Conservation (phyloP, 2,329 filamentous ascomycete genomes). For the Colletotrichum somersetense region DNA sequence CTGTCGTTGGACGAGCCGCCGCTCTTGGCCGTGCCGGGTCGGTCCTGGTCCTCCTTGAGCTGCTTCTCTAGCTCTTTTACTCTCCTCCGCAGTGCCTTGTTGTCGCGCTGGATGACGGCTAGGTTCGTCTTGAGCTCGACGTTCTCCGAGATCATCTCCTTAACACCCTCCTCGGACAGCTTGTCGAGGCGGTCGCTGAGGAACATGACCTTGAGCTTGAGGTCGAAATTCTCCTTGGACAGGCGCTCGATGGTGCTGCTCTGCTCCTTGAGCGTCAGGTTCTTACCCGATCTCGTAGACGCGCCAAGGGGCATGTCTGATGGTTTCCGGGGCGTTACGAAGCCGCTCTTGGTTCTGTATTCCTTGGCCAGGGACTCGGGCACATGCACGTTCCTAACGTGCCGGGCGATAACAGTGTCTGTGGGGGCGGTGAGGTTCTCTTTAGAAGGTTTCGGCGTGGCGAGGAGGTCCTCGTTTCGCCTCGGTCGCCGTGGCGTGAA, state of each 20-base stretch:
- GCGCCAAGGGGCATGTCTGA: slow-evolving; percentile 66
- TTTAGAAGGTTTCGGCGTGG: slow-evolving; percentile 76
- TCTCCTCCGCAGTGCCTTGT: slow-evolving; percentile 82
- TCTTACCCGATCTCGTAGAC: slow-evolving; percentile 70
- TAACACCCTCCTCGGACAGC: slow-evolving; percentile 94
- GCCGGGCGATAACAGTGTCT: slow-evolving; percentile 89
- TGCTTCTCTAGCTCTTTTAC: slow-evolving; percentile 90
- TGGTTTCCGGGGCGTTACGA: slow-evolving; percentile 69
- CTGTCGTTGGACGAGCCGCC: slow-evolving; percentile 69
- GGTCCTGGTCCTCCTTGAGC: slow-evolving; percentile 73
- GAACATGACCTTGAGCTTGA: slow-evolving; percentile 98
- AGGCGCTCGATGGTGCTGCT: slow-evolving; percentile 96
- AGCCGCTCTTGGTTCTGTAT: slow-evolving; percentile 81
- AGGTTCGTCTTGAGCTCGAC: slow-evolving; percentile 94
- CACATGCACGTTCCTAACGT: slow-evolving; percentile 90
- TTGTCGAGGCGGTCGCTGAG: slow-evolving; percentile 93
- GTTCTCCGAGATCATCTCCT: slow-evolving; percentile 98
- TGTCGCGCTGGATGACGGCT: slow-evolving; percentile 90
- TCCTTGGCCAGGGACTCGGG: slow-evolving; percentile 89
- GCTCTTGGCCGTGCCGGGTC: slow-evolving; percentile 71
- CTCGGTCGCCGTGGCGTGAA: slow-evolving; percentile 51
- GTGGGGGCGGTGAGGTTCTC: slow-evolving; percentile 75
- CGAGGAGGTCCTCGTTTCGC: slow-evolving; percentile 63
- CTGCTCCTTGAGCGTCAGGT: slow-evolving; percentile 94
- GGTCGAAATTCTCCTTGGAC: slow-evolving; percentile 97